Evolutionary conservation across 1,284 basidiomycete species (phyloP).

Genomic region (Serendipita sp.): DNA sequence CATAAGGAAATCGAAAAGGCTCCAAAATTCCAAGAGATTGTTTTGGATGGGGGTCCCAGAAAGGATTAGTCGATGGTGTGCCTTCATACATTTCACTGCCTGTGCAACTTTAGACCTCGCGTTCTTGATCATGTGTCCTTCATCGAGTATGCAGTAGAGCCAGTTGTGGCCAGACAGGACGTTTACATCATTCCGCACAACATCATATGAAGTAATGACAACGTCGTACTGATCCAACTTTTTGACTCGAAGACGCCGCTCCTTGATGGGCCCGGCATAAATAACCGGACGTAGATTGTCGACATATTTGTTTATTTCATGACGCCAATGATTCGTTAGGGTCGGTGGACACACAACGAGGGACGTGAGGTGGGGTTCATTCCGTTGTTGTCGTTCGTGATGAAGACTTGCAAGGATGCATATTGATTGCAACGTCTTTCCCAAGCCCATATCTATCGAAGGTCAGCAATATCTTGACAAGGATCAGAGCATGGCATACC

Average conservation of each 20-base stretch:
- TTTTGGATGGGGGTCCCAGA: slow-evolving; percentile 99
- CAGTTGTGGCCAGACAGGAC: slow-evolving; percentile 66
- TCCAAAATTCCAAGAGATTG: slow-evolving; percentile 97
- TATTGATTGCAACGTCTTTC: slow-evolving; percentile 96
- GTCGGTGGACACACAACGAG: slow-evolving; percentile 96
- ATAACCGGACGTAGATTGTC: slow-evolving; percentile 75
- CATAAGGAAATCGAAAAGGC: slow-evolving; percentile 98
- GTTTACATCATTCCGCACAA: slow-evolving; percentile 87
- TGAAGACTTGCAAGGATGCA: slow-evolving; percentile 94
- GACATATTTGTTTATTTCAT: slow-evolving; percentile 90
- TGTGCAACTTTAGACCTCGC: slow-evolving; percentile 95
- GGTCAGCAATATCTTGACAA: slow-evolving; percentile 7
- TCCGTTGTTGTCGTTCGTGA: slow-evolving; percentile 64
- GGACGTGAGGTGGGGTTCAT: slow-evolving; percentile 75
- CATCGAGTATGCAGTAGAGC: slow-evolving; percentile 96
- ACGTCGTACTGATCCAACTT: slow-evolving; percentile 66
- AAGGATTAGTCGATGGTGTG: slow-evolving; percentile 86
- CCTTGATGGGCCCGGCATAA: slow-evolving; percentile 82
- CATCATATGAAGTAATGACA: slow-evolving; percentile 94
- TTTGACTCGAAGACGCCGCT: slow-evolving; percentile 60
- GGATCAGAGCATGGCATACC: slow-evolving; percentile 35
- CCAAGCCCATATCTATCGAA: slow-evolving; percentile 85
- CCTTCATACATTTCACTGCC: slow-evolving; percentile 82
- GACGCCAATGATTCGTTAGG: slow-evolving; percentile 95
- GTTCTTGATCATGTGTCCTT: slow-evolving; percentile 98